These are phyloP conservation scores for Tardiomyces digboiensis DNA, from an alignment of 1,139 yeast genomes.

Conservation along the genomic window DNA sequence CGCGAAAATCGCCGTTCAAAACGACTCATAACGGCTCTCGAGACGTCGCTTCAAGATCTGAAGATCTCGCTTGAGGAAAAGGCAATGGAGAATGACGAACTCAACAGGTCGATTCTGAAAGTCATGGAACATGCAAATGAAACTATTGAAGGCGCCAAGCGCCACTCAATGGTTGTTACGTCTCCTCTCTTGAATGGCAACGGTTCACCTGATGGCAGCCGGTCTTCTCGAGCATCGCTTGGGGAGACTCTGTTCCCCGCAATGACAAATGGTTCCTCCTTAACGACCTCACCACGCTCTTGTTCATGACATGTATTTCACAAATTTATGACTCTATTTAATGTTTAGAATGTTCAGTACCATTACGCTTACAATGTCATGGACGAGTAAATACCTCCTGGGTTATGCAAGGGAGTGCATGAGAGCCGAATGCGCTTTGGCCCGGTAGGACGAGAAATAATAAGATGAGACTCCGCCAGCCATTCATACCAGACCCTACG, in stretches of 20 bases:
- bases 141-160: slow-evolving; percentile 23
- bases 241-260: background rate
- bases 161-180: slow-evolving; percentile 16
- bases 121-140: slow-evolving; percentile 28
- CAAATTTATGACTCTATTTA: too few species aligned
- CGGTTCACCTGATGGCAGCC: background rate
- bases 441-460: slow-evolving; percentile 29
- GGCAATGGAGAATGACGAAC: slow-evolving; percentile 29
- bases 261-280: background rate
- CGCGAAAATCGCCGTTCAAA: slow-evolving; percentile 19
- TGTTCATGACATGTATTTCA: too few species aligned
- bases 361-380: slow-evolving; percentile 21
- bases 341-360: too few species aligned
- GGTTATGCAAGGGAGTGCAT: slow-evolving; percentile 35
- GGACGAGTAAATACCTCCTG: slow-evolving; percentile 29
- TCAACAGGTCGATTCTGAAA: slow-evolving; percentile 21
- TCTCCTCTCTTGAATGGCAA: background rate
- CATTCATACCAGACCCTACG: slow-evolving; percentile 66
- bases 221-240: background rate
- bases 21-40: slow-evolving; percentile 18
- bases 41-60: slow-evolving; percentile 24
- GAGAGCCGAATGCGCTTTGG: slow-evolving; percentile 36
- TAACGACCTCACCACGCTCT: background rate
- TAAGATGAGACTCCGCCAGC: slow-evolving; percentile 41
- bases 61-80: slow-evolving; percentile 28